These are phyloP conservation scores for Pseudozyma thailandica DNA, from an alignment of 1,284 basidiomycete genomes.

Conservation along the genomic window DNA sequence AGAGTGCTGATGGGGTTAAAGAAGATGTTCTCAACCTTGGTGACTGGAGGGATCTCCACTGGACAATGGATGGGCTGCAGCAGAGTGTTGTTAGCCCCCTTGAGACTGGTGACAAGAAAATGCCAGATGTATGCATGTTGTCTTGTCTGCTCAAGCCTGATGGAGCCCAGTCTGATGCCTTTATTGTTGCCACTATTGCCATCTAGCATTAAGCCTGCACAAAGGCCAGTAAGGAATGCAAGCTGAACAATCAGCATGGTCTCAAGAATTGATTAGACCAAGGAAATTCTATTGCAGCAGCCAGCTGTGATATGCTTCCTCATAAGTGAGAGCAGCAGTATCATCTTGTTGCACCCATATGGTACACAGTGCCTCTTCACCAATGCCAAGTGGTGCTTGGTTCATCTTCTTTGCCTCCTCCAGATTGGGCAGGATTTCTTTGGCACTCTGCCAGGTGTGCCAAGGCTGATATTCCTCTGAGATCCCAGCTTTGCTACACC, in stretches of 20 bases:
- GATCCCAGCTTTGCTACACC: no score
- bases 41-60: no score
- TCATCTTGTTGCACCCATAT: background rate
- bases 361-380: no score
- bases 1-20: no score
- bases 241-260: background rate
- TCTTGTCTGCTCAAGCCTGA: background rate
- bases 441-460: no score
- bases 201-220: background rate
- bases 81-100: background rate
- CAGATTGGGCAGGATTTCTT: no score
- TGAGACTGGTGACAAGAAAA: background rate
- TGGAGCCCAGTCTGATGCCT: background rate
- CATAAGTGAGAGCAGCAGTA: background rate
- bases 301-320: background rate
- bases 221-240: background rate
- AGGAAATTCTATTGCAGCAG: background rate
- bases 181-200: background rate
- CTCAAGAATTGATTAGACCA: background rate
- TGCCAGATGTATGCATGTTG: background rate
- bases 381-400: no score
- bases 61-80: no score
- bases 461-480: no score
- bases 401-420: no score
- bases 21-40: no score